These are phyloP conservation scores for Ceraceosorus bombacis DNA, from an alignment of 1,284 basidiomycete genomes.

Conservation along the genomic window DNA sequence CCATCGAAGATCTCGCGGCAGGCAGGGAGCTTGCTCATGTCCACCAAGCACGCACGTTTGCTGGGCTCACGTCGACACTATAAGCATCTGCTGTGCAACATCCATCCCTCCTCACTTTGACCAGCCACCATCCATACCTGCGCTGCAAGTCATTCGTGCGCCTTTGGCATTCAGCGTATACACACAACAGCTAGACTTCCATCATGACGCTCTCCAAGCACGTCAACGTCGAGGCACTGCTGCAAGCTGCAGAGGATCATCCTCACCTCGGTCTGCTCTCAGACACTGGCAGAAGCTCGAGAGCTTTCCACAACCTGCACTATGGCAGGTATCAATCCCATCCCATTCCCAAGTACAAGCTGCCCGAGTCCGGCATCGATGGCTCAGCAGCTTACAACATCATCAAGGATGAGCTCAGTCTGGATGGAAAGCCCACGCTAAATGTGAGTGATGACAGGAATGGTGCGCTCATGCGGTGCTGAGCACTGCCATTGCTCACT, in stretches of 20 bases:
- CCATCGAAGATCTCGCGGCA: no score
- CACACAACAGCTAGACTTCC: not conserved
- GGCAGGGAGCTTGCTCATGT: not conserved
- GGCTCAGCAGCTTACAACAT: slow-evolving; percentile 48
- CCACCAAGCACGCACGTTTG: slow-evolving; percentile 5
- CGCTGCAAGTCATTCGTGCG: no score
- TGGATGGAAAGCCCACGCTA: slow-evolving; percentile 69
- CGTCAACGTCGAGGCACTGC: slow-evolving; percentile 37
- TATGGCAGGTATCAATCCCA: slow-evolving; percentile 39
- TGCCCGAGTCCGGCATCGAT: slow-evolving; percentile 50
- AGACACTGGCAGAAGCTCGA: slow-evolving; percentile 14
- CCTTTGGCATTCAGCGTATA: no score
- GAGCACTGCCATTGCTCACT: no score
- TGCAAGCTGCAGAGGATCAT: slow-evolving; percentile 33
- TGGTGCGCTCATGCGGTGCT: no score
- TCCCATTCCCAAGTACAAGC: slow-evolving; percentile 48
- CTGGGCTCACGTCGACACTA: no score
- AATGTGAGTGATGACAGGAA: slow-evolving; percentile 51
- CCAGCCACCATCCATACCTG: no score
- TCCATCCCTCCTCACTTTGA: no score
- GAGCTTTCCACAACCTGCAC: slow-evolving; percentile 12
- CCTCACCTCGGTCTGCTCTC: slow-evolving; percentile 26
- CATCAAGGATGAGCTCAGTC: slow-evolving; percentile 63
- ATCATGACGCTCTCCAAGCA: slow-evolving; percentile 42
- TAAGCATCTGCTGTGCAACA: no score